Conservation (phyloP, 805 yeast genomes). For the Jamesozyma piceae region DNA sequence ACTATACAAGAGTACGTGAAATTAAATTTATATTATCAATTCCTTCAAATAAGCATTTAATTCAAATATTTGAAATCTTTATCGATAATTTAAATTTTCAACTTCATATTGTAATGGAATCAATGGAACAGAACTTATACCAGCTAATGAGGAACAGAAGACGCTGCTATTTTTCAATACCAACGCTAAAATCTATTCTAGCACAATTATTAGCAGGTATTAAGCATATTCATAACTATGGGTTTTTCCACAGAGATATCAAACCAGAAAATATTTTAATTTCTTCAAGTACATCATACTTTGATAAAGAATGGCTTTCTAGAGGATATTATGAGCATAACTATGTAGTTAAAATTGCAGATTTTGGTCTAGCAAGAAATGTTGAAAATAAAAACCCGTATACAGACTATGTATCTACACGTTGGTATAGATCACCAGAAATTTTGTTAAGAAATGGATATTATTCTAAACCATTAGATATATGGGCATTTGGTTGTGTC, state of each 20-base stretch:
- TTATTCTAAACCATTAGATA: constrained; percentile 64
- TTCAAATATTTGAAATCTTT: constrained; percentile 71
- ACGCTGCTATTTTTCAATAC: constrained; percentile 42
- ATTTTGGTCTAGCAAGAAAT: constrained; percentile 69
- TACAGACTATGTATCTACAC: constrained; percentile 71
- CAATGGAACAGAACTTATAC: constrained; percentile 71
- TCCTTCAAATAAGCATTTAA: constrained; percentile 61
- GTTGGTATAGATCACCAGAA: constrained; percentile 85
- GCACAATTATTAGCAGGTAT: constrained; percentile 69
- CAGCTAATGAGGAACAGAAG: constrained; percentile 64
- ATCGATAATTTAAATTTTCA: constrained; percentile 51
- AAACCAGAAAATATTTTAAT: constrained; percentile 90
- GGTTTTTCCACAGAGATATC: constrained; percentile 71
- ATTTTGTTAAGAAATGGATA: constrained; percentile 53
- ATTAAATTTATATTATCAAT: constrained; percentile 56
- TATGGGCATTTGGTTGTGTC: constrained; percentile 82
- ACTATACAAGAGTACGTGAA: constrained; percentile 54
- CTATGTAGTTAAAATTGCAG: constrained; percentile 67
- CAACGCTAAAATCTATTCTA: constrained; percentile 55
- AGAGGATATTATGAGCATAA: constrained; percentile 25
- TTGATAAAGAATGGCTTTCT: constrained; percentile 30
- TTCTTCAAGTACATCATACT: constrained; percentile 46
- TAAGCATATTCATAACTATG: constrained; percentile 64
- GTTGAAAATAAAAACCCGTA: constrained; percentile 44
- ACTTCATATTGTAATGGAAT: constrained; percentile 81